Base-by-base conservation (phyloP, 768 basidiomycete genomes). In the Dentipellis fragilis region DNA sequence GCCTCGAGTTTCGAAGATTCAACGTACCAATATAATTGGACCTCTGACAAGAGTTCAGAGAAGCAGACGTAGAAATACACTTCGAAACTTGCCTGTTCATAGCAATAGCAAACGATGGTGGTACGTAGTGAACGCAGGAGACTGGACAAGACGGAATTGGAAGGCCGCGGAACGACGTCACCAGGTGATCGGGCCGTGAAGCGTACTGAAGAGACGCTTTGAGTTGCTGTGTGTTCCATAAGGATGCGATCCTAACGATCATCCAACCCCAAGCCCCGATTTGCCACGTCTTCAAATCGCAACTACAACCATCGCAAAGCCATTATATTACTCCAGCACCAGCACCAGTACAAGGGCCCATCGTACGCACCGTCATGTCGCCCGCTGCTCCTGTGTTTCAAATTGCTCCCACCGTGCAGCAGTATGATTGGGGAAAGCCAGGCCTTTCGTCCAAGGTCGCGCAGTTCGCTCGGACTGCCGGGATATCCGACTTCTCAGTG, bases 341-440 rank as follows among this genome's bases (percentile, higher is more conserved):
- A 29, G 29, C 3, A 29, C 29, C 29, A 29, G 29, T 6, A 29
- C 29, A 3, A 6, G 14, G 23, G 36, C 16, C 16, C 23, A 45
- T 14, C 17, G 10, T 39, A 51, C 19, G 29, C 35, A 16, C 48
- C 38, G 10, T 2, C 17, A 39, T 34, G 36, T 37, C 37, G 22
- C 35, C 48, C 29, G 46, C 23, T 34, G 19, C 52, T 49, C 60
- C 71, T 1, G 83, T 92, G 14, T 93, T 96, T 74, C 88, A 85
- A 68, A 78, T 97, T 63, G 63, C 76, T 4, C 89, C 92, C 2
- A 94, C 91, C 7, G 80, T 83, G 1, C 93, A 98, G 67, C 79
- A 83, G 58, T 97, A 98, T 67, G 91, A 93, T 66, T 99, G 95
- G 95, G 95, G 95, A 17, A 93, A 89, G 73, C 72, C 80, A 14